Evolutionary conservation across 495 filamentous ascomycete genomes (phyloP), one percentile per base, ranked within the genome.

Genomic region (Gamarada debralockiae): DNA sequence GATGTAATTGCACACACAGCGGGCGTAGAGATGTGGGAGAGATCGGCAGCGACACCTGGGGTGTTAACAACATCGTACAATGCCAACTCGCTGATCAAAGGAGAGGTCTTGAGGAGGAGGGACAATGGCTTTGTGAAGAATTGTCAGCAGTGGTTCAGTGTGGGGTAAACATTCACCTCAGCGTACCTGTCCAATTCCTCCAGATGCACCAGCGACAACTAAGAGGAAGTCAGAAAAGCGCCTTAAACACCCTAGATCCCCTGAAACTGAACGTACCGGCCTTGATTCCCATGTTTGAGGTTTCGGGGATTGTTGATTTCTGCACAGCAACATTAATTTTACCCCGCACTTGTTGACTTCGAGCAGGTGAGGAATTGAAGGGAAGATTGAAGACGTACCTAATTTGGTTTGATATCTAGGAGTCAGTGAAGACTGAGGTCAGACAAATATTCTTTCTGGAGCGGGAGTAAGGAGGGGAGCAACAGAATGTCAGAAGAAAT

Each of bases 61-160:
- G 92, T 95, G 79, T 97, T 96, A 69, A 97, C 93, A 55, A 97
- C 90, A 92, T 97, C 93, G 80, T 96, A 98, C 58, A 98, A 85
- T 47, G 91, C 76, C 65, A 98, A 86, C 76, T 97, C 87, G 63
- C 92, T 83, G 57, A 97, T 73, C 56, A 92, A 81, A 31, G 90
- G 89, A 49, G 76, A 86, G 52, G 83, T 78, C 81, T 97, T 98
- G 60, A 96, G 74, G 62, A 98, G 83, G 59, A 98, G 91, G 55
- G 95, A 97, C 62, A 98, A 77, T 39, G 93, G 93, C 95, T 98
- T 63, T 53, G 34, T 48, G n/a, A 31, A 24, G 58, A 55, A 39
- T 58, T 40, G 59, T 78, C 58, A 70, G 67, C 52, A 57, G 44
- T 24, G 22, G 31, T 25, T 58, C 47, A 41, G 23, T n/a, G n/a